Percentiles rank a stretch among this genome's conserved stretches.
Evolutionary conservation across 176 grass and related monocot species (phyloP).

Genomic region (Ampelocalamus luodianensis): DNA sequence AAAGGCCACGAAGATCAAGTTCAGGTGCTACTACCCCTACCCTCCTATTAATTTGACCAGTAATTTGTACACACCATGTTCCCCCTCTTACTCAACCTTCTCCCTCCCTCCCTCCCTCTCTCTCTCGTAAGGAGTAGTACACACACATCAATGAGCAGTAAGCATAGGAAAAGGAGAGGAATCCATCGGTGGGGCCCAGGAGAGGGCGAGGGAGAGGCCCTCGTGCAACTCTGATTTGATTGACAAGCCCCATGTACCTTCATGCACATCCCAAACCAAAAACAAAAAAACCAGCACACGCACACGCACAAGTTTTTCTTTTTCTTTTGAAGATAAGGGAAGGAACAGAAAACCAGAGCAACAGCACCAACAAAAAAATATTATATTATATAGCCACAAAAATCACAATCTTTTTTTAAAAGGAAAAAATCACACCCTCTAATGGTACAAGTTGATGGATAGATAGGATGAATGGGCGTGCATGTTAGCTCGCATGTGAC

Average conservation of each 20-base stretch:
- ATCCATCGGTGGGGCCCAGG: neutral
- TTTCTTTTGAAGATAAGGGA: neutral
- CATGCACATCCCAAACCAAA: constrained; percentile 17
- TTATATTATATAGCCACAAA: too few relatives aligned
- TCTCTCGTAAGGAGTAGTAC: neutral
- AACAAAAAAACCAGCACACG: neutral
- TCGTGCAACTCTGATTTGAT: constrained; percentile 68
- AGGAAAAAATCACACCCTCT: neutral
- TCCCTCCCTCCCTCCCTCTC: neutral
- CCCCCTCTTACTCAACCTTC: too few relatives aligned
- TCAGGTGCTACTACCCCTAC: neutral
- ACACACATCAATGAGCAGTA: neutral
- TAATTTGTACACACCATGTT: neutral
- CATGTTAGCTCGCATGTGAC: constrained; percentile 18
- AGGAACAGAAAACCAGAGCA: neutral
- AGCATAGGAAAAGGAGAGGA: constrained; percentile 21
- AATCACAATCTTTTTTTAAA: too few relatives aligned
- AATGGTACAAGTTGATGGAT: neutral
- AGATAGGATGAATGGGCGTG: neutral
- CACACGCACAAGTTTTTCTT: neutral
- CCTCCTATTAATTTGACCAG: constrained; percentile 9
- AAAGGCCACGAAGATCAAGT: neutral
- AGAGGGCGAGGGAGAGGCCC: constrained; percentile 52
- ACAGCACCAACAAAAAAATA: neutral
- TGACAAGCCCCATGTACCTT: constrained; percentile 37